These are phyloP conservation scores for Boletales sp. DNA, from an alignment of 768 basidiomycete genomes.

Conservation along the genomic window DNA sequence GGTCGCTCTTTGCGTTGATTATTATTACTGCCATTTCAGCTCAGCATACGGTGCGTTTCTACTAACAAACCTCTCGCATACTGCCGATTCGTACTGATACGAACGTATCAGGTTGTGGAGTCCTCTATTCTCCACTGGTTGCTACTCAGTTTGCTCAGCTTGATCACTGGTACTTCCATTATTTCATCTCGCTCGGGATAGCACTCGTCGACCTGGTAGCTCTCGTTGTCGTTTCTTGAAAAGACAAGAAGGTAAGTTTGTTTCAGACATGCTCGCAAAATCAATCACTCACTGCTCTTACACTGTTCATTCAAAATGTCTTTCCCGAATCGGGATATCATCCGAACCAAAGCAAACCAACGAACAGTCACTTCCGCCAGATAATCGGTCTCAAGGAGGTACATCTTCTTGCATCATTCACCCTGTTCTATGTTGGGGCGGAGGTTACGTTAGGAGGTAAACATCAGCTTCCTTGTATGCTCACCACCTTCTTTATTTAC, in stretches of 20 bases:
- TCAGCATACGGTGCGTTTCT: conserved; percentile 12
- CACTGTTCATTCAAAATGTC: conserved; percentile 28
- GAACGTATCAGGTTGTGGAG: conserved; percentile 39
- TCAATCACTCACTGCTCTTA: too few relatives aligned
- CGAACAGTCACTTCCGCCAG: conserved; percentile 44
- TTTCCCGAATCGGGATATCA: conserved; percentile 34
- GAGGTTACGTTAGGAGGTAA: conserved; percentile 52
- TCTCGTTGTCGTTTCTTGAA: conserved; percentile 59
- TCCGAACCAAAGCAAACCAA: conserved; percentile 18
- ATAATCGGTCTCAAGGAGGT: conserved; percentile 41
- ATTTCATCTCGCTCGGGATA: conserved; percentile 56
- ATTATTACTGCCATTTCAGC: too few relatives aligned
- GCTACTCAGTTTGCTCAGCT: conserved; percentile 48
- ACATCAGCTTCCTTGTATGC: neutral
- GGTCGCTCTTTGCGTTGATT: neutral
- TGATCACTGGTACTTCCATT: conserved; percentile 39
- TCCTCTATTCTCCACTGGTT: conserved; percentile 47
- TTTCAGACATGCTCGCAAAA: neutral
- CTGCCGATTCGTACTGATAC: too few relatives aligned
- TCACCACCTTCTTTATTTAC: neutral
- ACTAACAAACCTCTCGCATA: neutral
- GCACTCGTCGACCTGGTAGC: conserved; percentile 51
- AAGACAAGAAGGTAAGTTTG: conserved; percentile 57
- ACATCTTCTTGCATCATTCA: conserved; percentile 43
- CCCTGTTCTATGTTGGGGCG: conserved; percentile 45